Conservation (phyloP, 108 stramenopile genomes). For the Pseudonitzschia delicatissima region DNA sequence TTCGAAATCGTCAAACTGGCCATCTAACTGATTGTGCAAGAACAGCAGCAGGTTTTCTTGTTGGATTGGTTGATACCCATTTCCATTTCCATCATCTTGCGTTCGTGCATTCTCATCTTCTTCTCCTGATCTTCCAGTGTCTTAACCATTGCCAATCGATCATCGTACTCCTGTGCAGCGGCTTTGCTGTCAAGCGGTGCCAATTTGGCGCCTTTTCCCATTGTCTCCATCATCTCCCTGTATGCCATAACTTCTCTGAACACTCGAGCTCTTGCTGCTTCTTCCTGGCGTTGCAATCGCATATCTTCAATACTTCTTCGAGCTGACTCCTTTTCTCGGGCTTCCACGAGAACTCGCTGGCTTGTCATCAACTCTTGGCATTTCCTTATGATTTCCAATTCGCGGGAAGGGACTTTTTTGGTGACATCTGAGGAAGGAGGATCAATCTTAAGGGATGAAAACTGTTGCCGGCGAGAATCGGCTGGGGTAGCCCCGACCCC, state of each 20-base stretch:
- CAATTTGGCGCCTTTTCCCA: slow-evolving; percentile 12
- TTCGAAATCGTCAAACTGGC: no score
- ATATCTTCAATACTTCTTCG: neutral
- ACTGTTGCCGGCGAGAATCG: neutral
- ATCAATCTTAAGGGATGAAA: no score
- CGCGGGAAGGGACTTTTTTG: slow-evolving; percentile 6
- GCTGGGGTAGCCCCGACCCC: neutral
- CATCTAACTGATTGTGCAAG: neutral
- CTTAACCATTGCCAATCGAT: slow-evolving; percentile 9
- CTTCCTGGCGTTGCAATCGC: neutral
- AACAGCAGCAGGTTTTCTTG: neutral
- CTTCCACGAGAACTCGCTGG: neutral
- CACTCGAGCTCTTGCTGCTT: neutral
- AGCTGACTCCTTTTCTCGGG: slow-evolving; percentile 2
- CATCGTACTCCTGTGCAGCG: slow-evolving; percentile 14
- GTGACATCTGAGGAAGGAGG: neutral
- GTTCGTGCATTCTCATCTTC: slow-evolving; percentile 5
- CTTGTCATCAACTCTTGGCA: slow-evolving; percentile 10
- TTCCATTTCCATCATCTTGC: neutral
- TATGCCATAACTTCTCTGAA: slow-evolving; percentile 9
- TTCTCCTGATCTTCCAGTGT: slow-evolving; percentile 12
- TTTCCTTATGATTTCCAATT: slow-evolving; percentile 14
- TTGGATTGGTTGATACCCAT: neutral
- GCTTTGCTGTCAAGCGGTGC: neutral
- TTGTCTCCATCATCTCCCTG: slow-evolving; percentile 10